Evolutionary conservation across 306 rosid genomes (phyloP).

Genomic region (Luffa aegyptiaca): DNA sequence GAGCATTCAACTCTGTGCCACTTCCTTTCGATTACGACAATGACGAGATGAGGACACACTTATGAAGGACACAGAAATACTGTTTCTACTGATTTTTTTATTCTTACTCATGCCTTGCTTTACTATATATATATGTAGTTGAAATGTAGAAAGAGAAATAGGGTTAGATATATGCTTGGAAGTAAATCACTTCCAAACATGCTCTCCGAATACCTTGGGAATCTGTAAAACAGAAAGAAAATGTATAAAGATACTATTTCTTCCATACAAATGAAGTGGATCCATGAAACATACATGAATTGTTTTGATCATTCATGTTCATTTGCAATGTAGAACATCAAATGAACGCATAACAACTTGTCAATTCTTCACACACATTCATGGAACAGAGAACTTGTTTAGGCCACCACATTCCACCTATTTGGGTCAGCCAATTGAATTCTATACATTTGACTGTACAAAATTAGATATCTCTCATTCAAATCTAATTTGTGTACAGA

Average conservation of each 20-base stretch:
- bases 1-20: slow-evolving; percentile 70
- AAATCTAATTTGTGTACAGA: background rate
- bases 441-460: background rate
- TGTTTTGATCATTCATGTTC: background rate
- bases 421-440: background rate
- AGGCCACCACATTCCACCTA: background rate
- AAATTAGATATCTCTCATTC: background rate
- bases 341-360: background rate
- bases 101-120: background rate
- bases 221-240: background rate
- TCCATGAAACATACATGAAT: background rate
- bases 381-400: background rate
- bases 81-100: background rate
- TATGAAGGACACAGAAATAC: slow-evolving; percentile 5
- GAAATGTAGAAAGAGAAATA: background rate
- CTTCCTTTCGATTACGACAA: slow-evolving; percentile 49
- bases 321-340: background rate
- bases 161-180: background rate
- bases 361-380: background rate
- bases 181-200: too few species aligned
- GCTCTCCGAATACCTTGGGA: background rate
- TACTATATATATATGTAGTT: background rate
- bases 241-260: background rate
- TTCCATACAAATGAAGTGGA: background rate
- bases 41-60: background rate